Evolutionary conservation across 2,329 filamentous ascomycete species (phyloP), one percentile per base, ranked within the genome.

Genomic region (Phialophora verrucosa): DNA sequence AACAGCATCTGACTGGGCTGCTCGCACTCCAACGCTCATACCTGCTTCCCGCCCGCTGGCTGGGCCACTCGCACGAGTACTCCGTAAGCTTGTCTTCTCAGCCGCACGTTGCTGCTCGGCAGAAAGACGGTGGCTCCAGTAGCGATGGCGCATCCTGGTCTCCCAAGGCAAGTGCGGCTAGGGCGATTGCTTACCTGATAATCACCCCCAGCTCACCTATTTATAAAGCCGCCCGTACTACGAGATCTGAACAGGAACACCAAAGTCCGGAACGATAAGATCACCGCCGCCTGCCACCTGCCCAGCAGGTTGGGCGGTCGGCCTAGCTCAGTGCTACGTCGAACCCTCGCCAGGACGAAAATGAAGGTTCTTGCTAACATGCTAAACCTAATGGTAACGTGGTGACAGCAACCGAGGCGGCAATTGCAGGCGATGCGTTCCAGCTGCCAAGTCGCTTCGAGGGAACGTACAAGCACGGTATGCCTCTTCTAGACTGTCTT

Each of bases 141-240:
- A 44, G 38, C 14, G 38, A 44, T n/a, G 38, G 14, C 1, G 14
- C 38, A n/a, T 44, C 14, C 38, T 44, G 38, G 38, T 17, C 23
- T 10, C 17, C 25, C 25, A 23, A 14, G 47, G 23, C 57, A 32
- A 56, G 31, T 20, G 17, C 17, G 38, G 38, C 38, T 20, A 44
- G 38, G 38, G 6, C 17, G 38, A 20, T 61, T 69, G 67, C 67
- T 69, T 64, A 69, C 64, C 29, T 63, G 63, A 69, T 62, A 58
- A 62, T 49, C 27, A 64, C 64, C 64, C 31, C 64, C 67, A 60
- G 61, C n/a, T 53, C 38, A 10, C 38, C 61, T 66, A 66, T 66
- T 62, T 64, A 63, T 63, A 59, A 69, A 69, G 63, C 62, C 1
- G 17, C 17, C 38, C 14, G 6, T 44, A 44, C 38, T 44, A 8